A percentile compares a stretch with the other conserved stretches of the same genome.
These are phyloP conservation scores for Boletus coccyginus DNA, from an alignment of 768 basidiomycete species.

Conservation along the genomic window DNA sequence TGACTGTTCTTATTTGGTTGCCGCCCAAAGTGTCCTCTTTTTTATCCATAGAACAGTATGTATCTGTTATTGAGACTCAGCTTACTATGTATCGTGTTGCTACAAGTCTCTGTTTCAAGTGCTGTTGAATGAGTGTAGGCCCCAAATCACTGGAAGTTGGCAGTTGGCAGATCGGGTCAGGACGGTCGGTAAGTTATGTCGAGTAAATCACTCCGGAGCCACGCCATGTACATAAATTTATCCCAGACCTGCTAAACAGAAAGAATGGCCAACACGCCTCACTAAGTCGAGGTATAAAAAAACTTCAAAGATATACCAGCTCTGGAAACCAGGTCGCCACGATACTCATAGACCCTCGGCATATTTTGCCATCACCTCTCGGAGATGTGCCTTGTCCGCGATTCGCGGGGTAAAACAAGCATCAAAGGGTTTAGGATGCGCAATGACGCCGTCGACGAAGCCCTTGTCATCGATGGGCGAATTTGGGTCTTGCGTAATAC, in stretches of 20 bases:
- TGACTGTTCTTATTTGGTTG: too few species aligned
- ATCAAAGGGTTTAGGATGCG: constrained; percentile 61
- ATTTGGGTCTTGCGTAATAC: constrained; percentile 46
- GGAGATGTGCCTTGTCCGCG: constrained; percentile 21
- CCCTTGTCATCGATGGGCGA: constrained; percentile 58
- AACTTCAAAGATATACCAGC: neutral
- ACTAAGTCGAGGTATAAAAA: neutral
- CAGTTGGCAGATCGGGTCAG: neutral
- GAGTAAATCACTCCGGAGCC: neutral
- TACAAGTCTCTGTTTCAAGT: too few species aligned
- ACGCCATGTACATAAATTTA: too few species aligned
- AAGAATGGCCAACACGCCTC: neutral
- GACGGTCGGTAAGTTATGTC: too few species aligned
- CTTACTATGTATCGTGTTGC: too few species aligned
- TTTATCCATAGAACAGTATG: too few species aligned
- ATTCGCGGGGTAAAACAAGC: constrained; percentile 52
- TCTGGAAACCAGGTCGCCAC: neutral
- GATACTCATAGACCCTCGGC: constrained; percentile 12
- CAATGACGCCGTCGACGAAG: constrained; percentile 63
- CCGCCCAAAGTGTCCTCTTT: too few species aligned
- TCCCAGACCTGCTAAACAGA: neutral
- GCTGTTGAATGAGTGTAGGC: too few species aligned
- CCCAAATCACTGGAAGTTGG: neutral
- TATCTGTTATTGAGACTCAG: too few species aligned
- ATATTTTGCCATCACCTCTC: constrained; percentile 28